A percentile compares a stretch with the other conserved stretches of the same genome.
phyloP scores from a whole-genome alignment of 352 stramenopile genomes.

The Globisporangium nodosum region DNA sequence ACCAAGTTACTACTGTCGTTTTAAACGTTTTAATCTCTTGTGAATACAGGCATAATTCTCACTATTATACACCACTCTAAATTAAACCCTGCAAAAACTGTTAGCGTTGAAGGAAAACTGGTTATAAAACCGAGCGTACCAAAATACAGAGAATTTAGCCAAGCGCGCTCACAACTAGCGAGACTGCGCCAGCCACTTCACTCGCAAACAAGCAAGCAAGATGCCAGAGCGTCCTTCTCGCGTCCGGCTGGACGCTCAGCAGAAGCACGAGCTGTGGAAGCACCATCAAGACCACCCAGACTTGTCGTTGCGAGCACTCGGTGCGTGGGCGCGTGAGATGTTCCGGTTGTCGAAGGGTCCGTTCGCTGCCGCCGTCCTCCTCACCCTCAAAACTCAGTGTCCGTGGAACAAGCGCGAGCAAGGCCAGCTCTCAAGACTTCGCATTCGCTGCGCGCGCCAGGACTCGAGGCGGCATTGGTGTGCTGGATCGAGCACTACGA shows the following conservation, averaged over 20 bases:
- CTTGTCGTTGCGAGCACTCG: not conserved
- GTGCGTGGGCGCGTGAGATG: not conserved
- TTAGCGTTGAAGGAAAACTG: too few species aligned
- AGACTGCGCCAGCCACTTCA: too few species aligned
- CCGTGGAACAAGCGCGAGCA: not conserved
- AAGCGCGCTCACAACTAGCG: too few species aligned
- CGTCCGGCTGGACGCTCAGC: not conserved
- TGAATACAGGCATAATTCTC: too few species aligned
- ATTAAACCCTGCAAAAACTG: too few species aligned
- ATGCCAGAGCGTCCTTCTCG: not conserved
- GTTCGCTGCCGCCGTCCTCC: not conserved
- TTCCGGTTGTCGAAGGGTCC: not conserved
- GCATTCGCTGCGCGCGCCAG: not conserved
- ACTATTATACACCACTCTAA: too few species aligned
- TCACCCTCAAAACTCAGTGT: not conserved
- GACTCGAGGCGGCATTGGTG: not conserved
- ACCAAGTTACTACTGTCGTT: too few species aligned
- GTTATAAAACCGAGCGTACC: too few species aligned
- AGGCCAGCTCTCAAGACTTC: not conserved
- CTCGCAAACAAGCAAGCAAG: slow-evolving; percentile 3
- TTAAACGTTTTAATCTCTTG: too few species aligned
- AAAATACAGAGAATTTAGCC: too few species aligned
- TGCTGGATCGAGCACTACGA: not conserved
- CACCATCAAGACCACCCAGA: too few species aligned
- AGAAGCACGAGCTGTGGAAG: not conserved